A percentile compares a stretch with the other conserved stretches of the same genome.
Evolutionary conservation across 495 filamentous ascomycete species (phyloP).

Genomic region (Xylaria longipes): DNA sequence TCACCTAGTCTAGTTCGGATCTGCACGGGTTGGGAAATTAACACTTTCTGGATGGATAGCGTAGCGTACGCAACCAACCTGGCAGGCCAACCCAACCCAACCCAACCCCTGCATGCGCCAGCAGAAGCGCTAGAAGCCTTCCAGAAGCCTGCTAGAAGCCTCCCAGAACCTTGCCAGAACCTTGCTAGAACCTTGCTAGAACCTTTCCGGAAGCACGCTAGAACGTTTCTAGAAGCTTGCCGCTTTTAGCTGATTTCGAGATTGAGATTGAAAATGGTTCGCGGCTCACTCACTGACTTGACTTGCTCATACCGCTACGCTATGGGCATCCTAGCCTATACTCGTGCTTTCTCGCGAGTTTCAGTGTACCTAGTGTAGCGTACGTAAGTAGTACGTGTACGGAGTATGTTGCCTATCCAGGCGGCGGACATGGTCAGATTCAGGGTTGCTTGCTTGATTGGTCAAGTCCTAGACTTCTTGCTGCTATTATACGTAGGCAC

Average conservation of each 20-base stretch:
- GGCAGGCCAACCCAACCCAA: not conserved
- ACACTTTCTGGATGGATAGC: too few relatives aligned
- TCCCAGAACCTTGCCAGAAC: not conserved
- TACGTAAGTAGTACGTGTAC: not conserved
- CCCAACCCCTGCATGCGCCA: not conserved
- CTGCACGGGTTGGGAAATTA: not conserved
- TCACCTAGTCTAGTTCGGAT: not conserved
- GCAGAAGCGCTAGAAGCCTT: not conserved
- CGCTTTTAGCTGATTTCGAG: not conserved
- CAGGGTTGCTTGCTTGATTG: not conserved
- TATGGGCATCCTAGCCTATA: not conserved
- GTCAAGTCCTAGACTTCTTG: slow-evolving; percentile 2
- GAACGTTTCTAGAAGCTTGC: slow-evolving; percentile 33
- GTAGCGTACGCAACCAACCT: too few relatives aligned
- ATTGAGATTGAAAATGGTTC: not conserved
- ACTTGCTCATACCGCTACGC: not conserved
- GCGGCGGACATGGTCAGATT: not conserved
- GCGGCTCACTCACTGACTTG: not conserved
- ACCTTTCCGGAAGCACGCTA: not conserved
- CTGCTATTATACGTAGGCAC: not conserved
- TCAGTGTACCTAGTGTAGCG: not conserved
- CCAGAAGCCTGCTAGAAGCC: not conserved
- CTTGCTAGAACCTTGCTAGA: not conserved
- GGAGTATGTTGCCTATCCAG: not conserved
- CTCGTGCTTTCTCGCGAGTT: not conserved